Evolutionary conservation across 2,329 filamentous ascomycete species (phyloP).

Genomic region (Harringtonia aguacate): DNA sequence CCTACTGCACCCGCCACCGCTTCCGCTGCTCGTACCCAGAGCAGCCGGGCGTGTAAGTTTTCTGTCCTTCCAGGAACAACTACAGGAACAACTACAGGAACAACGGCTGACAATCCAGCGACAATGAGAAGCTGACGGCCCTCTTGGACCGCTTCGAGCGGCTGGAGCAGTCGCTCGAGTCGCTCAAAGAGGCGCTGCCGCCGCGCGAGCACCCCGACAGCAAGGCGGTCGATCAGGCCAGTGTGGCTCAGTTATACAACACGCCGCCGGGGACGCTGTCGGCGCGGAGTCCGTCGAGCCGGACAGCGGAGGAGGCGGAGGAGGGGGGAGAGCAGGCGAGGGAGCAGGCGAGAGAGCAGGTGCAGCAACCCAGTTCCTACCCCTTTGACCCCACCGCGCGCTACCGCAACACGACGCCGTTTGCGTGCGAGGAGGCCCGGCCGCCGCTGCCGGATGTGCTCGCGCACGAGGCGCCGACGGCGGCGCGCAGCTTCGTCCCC

Average conservation of each 20-base stretch:
- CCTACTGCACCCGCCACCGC: slow-evolving; percentile 1
- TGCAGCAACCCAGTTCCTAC: too few relatives aligned
- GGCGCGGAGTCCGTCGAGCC: too few relatives aligned
- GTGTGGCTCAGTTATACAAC: too few relatives aligned
- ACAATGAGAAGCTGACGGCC: not conserved
- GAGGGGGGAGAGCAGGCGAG: too few relatives aligned
- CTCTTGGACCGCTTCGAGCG: not conserved
- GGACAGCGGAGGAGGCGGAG: too few relatives aligned
- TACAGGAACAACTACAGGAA: not conserved
- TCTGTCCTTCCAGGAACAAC: not conserved
- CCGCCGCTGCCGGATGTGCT: not conserved
- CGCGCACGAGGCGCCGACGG: not conserved
- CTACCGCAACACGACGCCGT: not conserved
- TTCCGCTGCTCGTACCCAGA: slow-evolving; percentile 1
- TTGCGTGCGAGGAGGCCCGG: not conserved
- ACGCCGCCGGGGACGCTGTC: too few relatives aligned
- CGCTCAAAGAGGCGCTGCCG: too few relatives aligned
- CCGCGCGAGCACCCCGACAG: not conserved
- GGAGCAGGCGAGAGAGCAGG: too few relatives aligned
- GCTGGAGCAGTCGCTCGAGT: not conserved
- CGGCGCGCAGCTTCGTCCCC: not conserved
- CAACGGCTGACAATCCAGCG: not conserved
- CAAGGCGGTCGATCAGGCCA: too few relatives aligned
- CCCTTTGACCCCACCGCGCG: not conserved
- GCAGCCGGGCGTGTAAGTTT: not conserved